Percentiles rank a stretch among this genome's conserved stretches.
phyloP scores from a whole-genome alignment of 2,329 filamentous ascomycete species.

The Cytospora piceae region DNA sequence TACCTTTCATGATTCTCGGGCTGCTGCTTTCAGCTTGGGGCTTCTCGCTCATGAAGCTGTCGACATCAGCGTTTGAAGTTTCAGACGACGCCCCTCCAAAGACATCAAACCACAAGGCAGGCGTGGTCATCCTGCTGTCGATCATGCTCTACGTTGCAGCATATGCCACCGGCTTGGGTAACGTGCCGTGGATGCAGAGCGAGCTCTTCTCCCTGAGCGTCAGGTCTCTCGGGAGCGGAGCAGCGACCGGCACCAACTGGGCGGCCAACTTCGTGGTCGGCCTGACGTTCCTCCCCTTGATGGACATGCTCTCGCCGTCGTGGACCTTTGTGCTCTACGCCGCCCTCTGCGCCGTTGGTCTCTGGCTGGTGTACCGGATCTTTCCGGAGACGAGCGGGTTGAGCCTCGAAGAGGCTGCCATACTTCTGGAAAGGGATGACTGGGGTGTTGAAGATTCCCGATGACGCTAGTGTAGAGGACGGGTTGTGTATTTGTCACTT shows the following conservation, averaged over 20 bases:
- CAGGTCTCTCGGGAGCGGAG: constrained; percentile 70
- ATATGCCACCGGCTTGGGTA: constrained; percentile 86
- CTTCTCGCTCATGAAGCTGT: constrained; percentile 67
- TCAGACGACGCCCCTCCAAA: constrained; percentile 31
- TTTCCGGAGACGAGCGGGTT: constrained; percentile 88
- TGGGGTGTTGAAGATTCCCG: constrained; percentile 57
- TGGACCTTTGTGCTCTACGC: constrained; percentile 86
- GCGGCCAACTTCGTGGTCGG: constrained; percentile 83
- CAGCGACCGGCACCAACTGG: constrained; percentile 86
- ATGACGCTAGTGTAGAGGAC: neutral
- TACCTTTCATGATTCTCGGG: constrained; percentile 81
- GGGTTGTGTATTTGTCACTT: neutral
- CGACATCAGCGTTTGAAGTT: constrained; percentile 30
- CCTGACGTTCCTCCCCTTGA: constrained; percentile 84
- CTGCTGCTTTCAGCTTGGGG: constrained; percentile 72
- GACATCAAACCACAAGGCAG: constrained; percentile 40
- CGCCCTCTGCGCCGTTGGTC: constrained; percentile 68
- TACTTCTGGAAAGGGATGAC: constrained; percentile 69
- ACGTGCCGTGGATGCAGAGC: constrained; percentile 94
- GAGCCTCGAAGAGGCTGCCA: constrained; percentile 78
- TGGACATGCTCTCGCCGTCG: constrained; percentile 72
- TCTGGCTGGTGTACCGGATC: constrained; percentile 69
- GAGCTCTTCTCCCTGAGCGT: constrained; percentile 84
- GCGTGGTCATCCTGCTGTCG: constrained; percentile 67
- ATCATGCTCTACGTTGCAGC: constrained; percentile 83